These are phyloP conservation scores for Nicotiana noctiflora DNA, from an alignment of 257 asterid species.

Conservation along the genomic window DNA sequence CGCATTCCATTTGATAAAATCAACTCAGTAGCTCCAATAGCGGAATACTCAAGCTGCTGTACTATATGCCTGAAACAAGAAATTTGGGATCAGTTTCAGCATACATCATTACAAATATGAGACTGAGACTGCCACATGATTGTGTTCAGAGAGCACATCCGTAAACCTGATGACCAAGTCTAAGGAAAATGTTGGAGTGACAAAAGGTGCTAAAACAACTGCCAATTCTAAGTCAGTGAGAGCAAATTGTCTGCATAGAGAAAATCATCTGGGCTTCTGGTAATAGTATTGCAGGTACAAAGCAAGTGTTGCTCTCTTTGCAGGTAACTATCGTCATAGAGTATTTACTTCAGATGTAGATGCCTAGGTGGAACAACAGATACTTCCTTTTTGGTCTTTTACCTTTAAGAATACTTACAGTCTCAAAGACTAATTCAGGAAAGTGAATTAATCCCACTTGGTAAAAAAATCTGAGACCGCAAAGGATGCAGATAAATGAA, in stretches of 20 bases:
- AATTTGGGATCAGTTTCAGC: constrained; percentile 6
- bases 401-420: background rate
- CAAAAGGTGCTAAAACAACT: background rate
- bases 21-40: constrained; percentile 68
- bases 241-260: background rate
- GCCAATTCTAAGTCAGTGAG: background rate
- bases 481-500: background rate
- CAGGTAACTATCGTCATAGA: background rate
- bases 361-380: background rate
- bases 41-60: constrained; percentile 60
- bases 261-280: background rate
- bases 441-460: background rate
- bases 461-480: background rate
- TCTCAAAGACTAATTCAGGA: background rate
- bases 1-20: constrained; percentile 89
- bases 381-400: background rate
- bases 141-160: background rate
- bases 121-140: background rate
- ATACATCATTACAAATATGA: background rate
- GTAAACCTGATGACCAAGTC: background rate
- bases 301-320: background rate
- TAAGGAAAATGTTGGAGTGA: background rate
- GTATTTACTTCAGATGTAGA: background rate
- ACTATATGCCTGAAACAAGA: constrained; percentile 46
- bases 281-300: background rate